Evolutionary conservation across 441 rosid species (phyloP), one percentile per base, ranked within the genome.

Genomic region (Biscutella laevigata): DNA sequence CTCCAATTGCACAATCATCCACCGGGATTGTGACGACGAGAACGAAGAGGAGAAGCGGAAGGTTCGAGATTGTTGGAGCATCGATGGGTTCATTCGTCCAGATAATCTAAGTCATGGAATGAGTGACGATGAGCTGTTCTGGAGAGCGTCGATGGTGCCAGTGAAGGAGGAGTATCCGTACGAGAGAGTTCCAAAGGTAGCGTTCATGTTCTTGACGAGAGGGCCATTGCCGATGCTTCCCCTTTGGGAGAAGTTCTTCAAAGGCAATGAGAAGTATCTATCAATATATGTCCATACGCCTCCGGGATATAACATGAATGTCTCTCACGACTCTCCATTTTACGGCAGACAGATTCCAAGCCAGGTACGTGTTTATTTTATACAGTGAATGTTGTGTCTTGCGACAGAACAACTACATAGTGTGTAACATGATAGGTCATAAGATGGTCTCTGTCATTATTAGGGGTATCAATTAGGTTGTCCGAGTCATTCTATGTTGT

Each of bases 101-200:
- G 68, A 48, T 38, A 81, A 73, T 61, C 34, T 69, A 65, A 78
- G 65, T 9, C 92, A 88, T 45, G 25, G 28, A 1, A 75, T 92
- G 92, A 63, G 43, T 0, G 99, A 94, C 20, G 73, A 73, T 0
- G 84, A 84, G 77, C 60, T 94, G 9, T 73, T 84, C 5, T 94
- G 95, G 99, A 81, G 94, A 62, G 95, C 91, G 9, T 86, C 95
- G 1, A 64, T 89, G 91, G 60, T 76, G 48, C 99, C 97, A 0
- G 67, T 51, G 14, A 80, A 74, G 58, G 66, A 70, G 1, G 81
- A 48, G 34, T 84, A 72, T 70, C 96, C 97, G 3, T 89, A 69
- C 61, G 34, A 62, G 5, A 67, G 95, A 33, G 74, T 77, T 33
- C 91, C 87, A 0, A 86, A 86, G 37, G 69, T 94, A 43, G 96